Conservation (phyloP, 2,329 filamentous ascomycete species). For the Bipolaris cookei region DNA sequence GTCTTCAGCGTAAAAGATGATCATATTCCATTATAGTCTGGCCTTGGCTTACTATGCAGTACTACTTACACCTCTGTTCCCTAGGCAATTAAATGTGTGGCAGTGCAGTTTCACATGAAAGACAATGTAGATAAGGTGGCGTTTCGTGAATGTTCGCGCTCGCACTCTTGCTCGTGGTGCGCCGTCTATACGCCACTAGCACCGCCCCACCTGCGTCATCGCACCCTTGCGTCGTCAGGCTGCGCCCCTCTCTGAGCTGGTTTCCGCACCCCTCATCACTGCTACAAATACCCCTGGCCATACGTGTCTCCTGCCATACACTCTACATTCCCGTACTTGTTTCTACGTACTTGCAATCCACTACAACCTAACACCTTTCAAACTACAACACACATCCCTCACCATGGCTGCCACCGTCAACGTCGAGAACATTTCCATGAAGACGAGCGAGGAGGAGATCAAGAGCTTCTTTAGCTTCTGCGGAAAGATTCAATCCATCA, state of each 20-base stretch:
- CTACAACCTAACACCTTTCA: background rate
- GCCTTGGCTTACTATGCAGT: background rate
- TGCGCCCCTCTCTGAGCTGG: slow-evolving; percentile 25
- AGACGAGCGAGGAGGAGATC: slow-evolving; percentile 89
- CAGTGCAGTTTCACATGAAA: slow-evolving; percentile 14
- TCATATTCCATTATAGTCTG: background rate
- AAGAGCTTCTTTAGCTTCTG: slow-evolving; percentile 97
- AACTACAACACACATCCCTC: slow-evolving; percentile 12
- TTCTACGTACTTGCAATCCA: background rate
- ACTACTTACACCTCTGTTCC: too few relatives aligned
- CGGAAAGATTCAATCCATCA: slow-evolving; percentile 87
- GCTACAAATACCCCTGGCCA: slow-evolving; percentile 22
- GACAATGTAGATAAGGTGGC: background rate
- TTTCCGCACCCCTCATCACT: slow-evolving; percentile 19
- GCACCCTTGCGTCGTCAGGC: slow-evolving; percentile 12
- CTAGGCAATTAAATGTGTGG: background rate
- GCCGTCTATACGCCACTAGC: slow-evolving; percentile 16
- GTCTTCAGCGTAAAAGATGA: background rate
- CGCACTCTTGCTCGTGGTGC: slow-evolving; percentile 11
- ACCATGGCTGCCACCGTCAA: slow-evolving; percentile 72
- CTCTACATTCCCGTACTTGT: background rate
- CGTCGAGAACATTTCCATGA: slow-evolving; percentile 84
- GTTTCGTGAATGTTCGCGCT: slow-evolving; percentile 33
- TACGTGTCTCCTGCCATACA: background rate
- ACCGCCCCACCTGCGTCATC: slow-evolving; percentile 34